A percentile compares a stretch with the other conserved stretches of the same genome.
These are phyloP conservation scores for Phytophthora hibernalis DNA, from an alignment of 352 stramenopile species.

Conservation along the genomic window DNA sequence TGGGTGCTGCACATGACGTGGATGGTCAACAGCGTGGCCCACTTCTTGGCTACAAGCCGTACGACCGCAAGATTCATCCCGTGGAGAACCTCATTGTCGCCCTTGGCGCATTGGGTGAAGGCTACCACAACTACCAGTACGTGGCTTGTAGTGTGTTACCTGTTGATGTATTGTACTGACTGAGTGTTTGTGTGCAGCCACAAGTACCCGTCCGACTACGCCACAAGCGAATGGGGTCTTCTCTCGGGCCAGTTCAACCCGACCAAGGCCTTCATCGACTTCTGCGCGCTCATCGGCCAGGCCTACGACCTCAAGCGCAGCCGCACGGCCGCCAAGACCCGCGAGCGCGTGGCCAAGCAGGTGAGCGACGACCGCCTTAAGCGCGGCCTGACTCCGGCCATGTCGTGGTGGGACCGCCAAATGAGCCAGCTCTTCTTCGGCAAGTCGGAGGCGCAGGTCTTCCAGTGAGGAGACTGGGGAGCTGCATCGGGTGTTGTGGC, in stretches of 20 bases:
- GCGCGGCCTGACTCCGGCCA: slow-evolving; percentile 47
- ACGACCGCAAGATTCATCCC: slow-evolving; percentile 95
- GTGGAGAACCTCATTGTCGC: slow-evolving; percentile 97
- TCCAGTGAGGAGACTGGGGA: slow-evolving; percentile 42
- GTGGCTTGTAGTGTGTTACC: slow-evolving; percentile 26
- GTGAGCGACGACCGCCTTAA: slow-evolving; percentile 68
- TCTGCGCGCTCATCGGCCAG: slow-evolving; percentile 91
- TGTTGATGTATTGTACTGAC: background rate
- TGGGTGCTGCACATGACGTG: slow-evolving; percentile 98
- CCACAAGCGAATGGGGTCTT: slow-evolving; percentile 97
- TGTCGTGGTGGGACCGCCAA: slow-evolving; percentile 67
- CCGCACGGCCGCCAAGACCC: slow-evolving; percentile 77
- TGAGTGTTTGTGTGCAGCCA: slow-evolving; percentile 69
- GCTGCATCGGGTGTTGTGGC: background rate
- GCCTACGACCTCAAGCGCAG: slow-evolving; percentile 96
- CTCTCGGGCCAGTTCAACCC: slow-evolving; percentile 97
- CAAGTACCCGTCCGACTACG: slow-evolving; percentile 99
- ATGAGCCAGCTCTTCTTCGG: slow-evolving; percentile 81
- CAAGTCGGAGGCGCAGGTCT: slow-evolving; percentile 80
- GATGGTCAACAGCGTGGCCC: slow-evolving; percentile 98
- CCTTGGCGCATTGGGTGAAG: slow-evolving; percentile 96
- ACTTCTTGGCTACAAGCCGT: slow-evolving; percentile 99
- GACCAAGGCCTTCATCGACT: slow-evolving; percentile 98
- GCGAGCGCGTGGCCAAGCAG: slow-evolving; percentile 74
- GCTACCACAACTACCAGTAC: slow-evolving; percentile 99